phyloP scores from a whole-genome alignment of 192 early-diverging fungal species.

The Paraglomus brasilianum region DNA sequence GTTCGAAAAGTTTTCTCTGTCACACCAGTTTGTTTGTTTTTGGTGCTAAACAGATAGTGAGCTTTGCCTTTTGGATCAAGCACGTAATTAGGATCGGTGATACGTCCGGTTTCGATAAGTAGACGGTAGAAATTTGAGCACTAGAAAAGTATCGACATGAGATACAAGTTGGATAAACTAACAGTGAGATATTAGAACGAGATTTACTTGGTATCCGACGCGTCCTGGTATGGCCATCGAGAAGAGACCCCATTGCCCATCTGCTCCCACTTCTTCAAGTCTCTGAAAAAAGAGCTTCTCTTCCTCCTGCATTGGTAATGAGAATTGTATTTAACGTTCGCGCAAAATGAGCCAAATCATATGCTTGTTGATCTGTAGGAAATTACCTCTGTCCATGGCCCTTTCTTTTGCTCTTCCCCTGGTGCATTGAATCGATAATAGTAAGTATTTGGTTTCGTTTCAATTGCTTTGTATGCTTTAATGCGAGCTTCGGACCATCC shows the following conservation, averaged over 20 bases:
- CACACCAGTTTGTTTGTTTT: conserved; percentile 74
- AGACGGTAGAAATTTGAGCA: conserved; percentile 97
- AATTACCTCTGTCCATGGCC: conserved; percentile 77
- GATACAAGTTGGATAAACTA: neutral
- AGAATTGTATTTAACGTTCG: neutral
- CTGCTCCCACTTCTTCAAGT: conserved; percentile 83
- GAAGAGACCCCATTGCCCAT: conserved; percentile 97
- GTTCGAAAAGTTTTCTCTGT: conserved; percentile 79
- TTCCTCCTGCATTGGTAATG: conserved; percentile 59
- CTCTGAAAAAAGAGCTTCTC: conserved; percentile 81
- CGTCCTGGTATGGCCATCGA: conserved; percentile 93
- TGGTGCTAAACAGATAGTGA: conserved; percentile 88
- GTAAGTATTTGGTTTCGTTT: conserved; percentile 94
- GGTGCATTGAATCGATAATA: conserved; percentile 98
- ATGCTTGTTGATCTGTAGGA: neutral
- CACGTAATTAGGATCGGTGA: conserved; percentile 90
- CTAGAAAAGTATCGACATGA: conserved; percentile 36
- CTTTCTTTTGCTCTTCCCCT: conserved; percentile 91
- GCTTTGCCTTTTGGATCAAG: conserved; percentile 88
- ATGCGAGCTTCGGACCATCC: conserved; percentile 96
- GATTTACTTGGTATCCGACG: conserved; percentile 87
- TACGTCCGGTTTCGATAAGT: conserved; percentile 83
- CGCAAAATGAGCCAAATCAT: neutral
- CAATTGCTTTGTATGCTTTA: conserved; percentile 89
- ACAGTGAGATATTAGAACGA: neutral